A percentile compares a stretch with the other conserved stretches of the same genome.
These are phyloP conservation scores for Mycena indigotica DNA, from an alignment of 768 basidiomycete species.

Conservation along the genomic window DNA sequence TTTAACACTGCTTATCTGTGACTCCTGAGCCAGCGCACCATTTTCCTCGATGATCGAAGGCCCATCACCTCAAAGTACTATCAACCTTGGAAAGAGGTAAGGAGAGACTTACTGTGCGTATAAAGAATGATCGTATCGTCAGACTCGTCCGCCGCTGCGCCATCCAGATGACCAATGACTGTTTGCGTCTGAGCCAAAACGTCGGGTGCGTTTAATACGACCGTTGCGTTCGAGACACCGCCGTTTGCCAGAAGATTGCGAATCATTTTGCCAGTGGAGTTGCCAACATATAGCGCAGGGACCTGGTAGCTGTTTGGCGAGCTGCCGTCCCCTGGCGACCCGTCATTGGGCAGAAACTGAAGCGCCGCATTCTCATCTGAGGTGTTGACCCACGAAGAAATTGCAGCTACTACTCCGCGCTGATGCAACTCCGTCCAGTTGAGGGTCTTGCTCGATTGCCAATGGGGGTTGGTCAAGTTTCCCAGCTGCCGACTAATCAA, in stretches of 20 bases:
- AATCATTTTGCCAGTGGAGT: conserved; percentile 32
- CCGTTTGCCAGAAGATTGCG: conserved; percentile 24
- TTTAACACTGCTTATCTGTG: conserved; percentile 7
- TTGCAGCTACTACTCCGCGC: conserved; percentile 28
- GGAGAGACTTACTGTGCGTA: conserved; percentile 33
- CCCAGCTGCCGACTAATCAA: conserved; percentile 23
- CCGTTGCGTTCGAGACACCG: conserved; percentile 27
- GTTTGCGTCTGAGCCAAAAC: conserved; percentile 25
- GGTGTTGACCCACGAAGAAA: conserved; percentile 32
- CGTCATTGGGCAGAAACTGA: conserved; percentile 34
- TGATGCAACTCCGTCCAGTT: conserved; percentile 26
- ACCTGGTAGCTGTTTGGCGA: conserved; percentile 26
- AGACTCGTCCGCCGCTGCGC: conserved; percentile 17
- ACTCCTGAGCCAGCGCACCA: conserved; percentile 15
- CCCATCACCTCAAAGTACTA: conserved; percentile 36
- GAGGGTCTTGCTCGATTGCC: conserved; percentile 33
- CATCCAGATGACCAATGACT: conserved; percentile 28
- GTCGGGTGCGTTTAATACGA: conserved; percentile 33
- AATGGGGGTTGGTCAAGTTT: conserved; percentile 35
- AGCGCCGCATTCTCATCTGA: conserved; percentile 34
- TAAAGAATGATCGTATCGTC: conserved; percentile 31
- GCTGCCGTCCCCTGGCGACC: conserved; percentile 24
- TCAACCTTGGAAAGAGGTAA: no score
- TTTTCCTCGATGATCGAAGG: conserved; percentile 36
- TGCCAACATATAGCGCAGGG: conserved; percentile 34